Conservation (phyloP, 2,329 filamentous ascomycete species). For the Neoscytalidium dimidiatum region DNA sequence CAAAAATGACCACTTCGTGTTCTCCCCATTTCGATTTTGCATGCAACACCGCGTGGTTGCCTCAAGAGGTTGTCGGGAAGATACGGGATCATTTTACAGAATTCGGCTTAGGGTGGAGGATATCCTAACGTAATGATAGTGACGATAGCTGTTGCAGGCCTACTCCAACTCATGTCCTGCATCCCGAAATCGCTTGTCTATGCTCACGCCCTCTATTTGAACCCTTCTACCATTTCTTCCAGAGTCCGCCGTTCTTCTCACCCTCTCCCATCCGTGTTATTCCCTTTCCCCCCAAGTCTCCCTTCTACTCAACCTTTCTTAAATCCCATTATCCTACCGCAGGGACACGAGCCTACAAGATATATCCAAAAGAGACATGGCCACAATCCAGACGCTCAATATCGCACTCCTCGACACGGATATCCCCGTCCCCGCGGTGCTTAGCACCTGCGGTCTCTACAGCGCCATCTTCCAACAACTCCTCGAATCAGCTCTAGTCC, state of each 20-base stretch:
- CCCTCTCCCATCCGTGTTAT: not conserved
- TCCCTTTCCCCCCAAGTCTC: not conserved
- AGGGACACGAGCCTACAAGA: not conserved
- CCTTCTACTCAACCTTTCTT: not conserved
- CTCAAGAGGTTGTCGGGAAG: not conserved
- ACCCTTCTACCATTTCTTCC: not conserved
- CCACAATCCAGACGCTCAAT: conserved; percentile 18
- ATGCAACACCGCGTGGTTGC: not conserved
- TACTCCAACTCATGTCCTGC: not conserved
- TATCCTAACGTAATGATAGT: conserved; percentile 10
- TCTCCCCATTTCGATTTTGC: not conserved
- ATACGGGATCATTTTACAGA: conserved; percentile 11
- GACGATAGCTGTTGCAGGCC: not conserved
- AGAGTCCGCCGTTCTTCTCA: not conserved
- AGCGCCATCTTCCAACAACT: conserved; percentile 33
- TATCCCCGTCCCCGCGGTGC: conserved; percentile 30
- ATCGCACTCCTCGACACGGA: conserved; percentile 37
- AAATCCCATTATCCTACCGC: not conserved
- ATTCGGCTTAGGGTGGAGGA: conserved; percentile 1
- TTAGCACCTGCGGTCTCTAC: conserved; percentile 27
- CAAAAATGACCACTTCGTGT: not conserved
- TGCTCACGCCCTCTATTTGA: not conserved
- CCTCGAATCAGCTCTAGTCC: conserved; percentile 25
- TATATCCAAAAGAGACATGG: not conserved
- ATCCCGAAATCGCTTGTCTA: not conserved